Percentiles rank a stretch among this genome's conserved stretches.
phyloP scores from a whole-genome alignment of 148 eudicot species.

The Persicaria maculosa region DNA sequence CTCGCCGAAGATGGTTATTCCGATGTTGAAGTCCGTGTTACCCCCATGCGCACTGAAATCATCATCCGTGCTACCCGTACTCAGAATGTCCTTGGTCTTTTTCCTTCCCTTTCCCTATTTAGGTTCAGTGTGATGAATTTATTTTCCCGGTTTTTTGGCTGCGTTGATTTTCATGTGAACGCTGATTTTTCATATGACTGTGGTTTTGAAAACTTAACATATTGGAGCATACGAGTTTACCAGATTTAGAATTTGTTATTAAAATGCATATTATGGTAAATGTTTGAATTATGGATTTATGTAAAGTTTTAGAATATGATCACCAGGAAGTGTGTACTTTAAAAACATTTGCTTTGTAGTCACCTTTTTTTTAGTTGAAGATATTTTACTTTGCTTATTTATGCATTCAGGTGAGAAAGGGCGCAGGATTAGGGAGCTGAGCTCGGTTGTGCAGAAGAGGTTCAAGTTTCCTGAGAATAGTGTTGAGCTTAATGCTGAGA shows the following conservation, averaged over 20 bases:
- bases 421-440: conserved; percentile 77
- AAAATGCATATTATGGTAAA: neutral
- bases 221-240: neutral
- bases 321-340: neutral
- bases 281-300: neutral
- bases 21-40: conserved; percentile 83
- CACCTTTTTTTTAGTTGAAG: neutral
- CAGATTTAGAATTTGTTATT: neutral
- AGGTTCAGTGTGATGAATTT: no score
- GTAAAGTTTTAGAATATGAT: neutral
- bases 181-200: no score
- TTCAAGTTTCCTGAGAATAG: conserved; percentile 1
- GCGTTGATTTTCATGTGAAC: no score
- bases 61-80: conserved; percentile 20
- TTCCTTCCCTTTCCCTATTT: neutral
- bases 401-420: conserved; percentile 68
- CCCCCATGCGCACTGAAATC: conserved; percentile 40
- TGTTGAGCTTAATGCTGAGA: neutral
- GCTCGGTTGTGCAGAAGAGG: conserved; percentile 69
- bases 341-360: neutral
- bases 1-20: conserved; percentile 88
- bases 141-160: no score
- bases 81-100: conserved; percentile 33
- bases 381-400: neutral
- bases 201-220: neutral